These are phyloP conservation scores for Fraxinus xanthoxyloides DNA, from an alignment of 305 asterid species.

Conservation along the genomic window DNA sequence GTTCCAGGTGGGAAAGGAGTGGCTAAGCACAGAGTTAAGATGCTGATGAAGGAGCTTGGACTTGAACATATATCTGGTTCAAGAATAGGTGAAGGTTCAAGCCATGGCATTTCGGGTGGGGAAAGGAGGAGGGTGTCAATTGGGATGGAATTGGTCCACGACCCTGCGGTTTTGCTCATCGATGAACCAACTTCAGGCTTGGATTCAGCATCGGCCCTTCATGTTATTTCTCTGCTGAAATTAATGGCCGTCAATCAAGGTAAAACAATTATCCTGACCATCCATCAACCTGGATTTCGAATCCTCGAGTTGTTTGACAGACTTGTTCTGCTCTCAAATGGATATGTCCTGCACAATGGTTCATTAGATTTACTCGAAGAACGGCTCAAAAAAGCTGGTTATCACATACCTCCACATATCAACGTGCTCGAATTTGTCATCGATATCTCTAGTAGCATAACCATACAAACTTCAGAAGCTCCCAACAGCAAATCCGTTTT, in stretches of 20 bases:
- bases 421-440: constrained; percentile 79
- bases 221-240: constrained; percentile 48
- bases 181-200: constrained; percentile 93
- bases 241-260: constrained; percentile 43
- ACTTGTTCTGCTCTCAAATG: constrained; percentile 57
- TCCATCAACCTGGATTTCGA: constrained; percentile 80
- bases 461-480: constrained; percentile 22
- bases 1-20: constrained; percentile 35
- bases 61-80: constrained; percentile 51
- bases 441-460: constrained; percentile 40
- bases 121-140: constrained; percentile 74
- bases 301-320: constrained; percentile 66
- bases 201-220: constrained; percentile 72
- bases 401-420: constrained; percentile 53
- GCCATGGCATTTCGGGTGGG: constrained; percentile 68
- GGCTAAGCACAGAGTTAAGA: constrained; percentile 36
- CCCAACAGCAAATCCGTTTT: not conserved
- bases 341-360: constrained; percentile 59
- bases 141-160: constrained; percentile 69
- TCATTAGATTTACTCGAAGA: constrained; percentile 45
- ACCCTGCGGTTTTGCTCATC: constrained; percentile 60
- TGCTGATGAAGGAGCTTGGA: constrained; percentile 58
- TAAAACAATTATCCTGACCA: constrained; percentile 60
- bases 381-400: constrained; percentile 39
- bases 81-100: constrained; percentile 53